Evolutionary conservation across 352 stramenopile species (phyloP).

Genomic region (Pythium vanterpoolii): DNA sequence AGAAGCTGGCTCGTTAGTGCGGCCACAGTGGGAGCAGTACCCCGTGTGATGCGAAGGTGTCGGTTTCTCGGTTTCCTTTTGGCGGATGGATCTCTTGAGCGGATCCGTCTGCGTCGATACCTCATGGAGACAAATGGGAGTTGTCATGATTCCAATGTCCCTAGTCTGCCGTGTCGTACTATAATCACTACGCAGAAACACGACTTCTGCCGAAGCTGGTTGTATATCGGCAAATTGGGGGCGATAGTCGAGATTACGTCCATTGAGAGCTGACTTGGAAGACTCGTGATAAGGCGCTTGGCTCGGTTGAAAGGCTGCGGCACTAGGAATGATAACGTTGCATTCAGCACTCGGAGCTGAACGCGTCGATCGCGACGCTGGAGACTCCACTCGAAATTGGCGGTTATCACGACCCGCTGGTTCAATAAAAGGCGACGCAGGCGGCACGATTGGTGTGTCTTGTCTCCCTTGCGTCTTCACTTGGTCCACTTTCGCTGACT

Average conservation of each 20-base stretch:
- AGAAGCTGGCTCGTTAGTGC: not conserved
- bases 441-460: not conserved
- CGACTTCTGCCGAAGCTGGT: not conserved
- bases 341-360: not conserved
- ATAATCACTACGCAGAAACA: not conserved
- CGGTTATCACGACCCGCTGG: not conserved
- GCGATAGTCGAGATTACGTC: not conserved
- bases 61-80: not conserved
- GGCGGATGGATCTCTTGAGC: not conserved
- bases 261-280: not conserved
- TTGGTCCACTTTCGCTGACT: not conserved
- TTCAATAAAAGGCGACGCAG: not conserved
- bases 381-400: not conserved
- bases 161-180: too few relatives aligned
- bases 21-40: conserved; percentile 12
- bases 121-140: not conserved
- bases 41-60: not conserved
- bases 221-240: not conserved
- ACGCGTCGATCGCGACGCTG: not conserved
- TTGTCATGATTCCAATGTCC: not conserved
- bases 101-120: conserved; percentile 12
- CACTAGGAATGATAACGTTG: not conserved
- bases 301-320: too few relatives aligned
- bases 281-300: not conserved
- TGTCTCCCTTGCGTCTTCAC: not conserved